phyloP scores from a whole-genome alignment of 2,329 filamentous ascomycete species.

The Hymenoscyphus fraxineus region DNA sequence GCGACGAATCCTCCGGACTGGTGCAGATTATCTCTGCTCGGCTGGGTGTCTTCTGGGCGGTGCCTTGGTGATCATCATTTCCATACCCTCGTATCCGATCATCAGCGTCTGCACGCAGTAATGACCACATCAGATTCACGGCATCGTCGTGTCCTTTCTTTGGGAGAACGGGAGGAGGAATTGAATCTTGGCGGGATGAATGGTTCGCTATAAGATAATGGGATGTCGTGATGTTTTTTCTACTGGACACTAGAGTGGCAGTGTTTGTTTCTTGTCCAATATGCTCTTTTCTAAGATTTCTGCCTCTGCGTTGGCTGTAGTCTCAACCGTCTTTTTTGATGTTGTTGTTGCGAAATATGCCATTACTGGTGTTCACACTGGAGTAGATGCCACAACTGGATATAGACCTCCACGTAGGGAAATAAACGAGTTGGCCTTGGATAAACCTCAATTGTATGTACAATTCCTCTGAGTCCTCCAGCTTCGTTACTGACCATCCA shows the following conservation, averaged over 20 bases:
- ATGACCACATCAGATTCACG: not conserved
- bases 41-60: not conserved
- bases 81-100: not conserved
- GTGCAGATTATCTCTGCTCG: not conserved
- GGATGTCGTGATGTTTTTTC: not conserved
- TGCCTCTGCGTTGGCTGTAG: not conserved
- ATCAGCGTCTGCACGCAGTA: not conserved
- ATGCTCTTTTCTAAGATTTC: not conserved
- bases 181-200: not conserved
- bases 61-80: not conserved
- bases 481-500: not conserved
- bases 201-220: not conserved
- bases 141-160: not conserved
- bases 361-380: conserved; percentile 10
- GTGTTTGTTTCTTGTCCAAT: not conserved
- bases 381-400: conserved; percentile 9
- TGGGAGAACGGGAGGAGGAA: not conserved
- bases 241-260: not conserved
- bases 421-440: conserved; percentile 10
- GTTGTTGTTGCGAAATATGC: not conserved
- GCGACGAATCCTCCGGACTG: not conserved
- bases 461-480: too few species aligned
- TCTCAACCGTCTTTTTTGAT: not conserved
- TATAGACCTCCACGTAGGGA: conserved; percentile 11
- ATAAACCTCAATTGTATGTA: conserved; percentile 12